Evolutionary conservation across 345 rosid genomes (phyloP).

Genomic region (Erodium maritimum): DNA sequence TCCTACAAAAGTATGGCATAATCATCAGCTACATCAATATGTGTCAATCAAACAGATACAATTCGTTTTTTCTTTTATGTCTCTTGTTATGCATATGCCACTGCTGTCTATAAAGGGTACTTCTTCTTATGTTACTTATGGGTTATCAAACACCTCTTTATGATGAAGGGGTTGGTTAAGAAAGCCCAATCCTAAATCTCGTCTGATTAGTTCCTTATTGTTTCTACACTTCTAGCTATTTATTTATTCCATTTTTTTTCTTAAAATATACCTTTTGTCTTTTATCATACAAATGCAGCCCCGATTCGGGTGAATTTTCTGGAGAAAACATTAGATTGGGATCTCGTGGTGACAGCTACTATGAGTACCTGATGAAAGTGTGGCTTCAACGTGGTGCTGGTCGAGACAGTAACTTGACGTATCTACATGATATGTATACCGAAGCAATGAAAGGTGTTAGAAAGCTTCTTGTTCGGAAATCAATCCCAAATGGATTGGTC

Average conservation of each 20-base stretch:
- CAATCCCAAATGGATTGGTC: conserved; percentile 70
- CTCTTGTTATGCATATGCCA: background rate
- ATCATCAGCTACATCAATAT: background rate
- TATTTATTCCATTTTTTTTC: background rate
- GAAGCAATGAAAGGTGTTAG: conserved; percentile 97
- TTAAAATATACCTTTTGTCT: conserved; percentile 3
- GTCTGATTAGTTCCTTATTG: background rate
- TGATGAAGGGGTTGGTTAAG: background rate
- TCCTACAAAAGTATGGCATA: background rate
- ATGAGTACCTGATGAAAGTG: conserved; percentile 87
- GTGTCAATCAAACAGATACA: background rate
- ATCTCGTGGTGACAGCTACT: conserved; percentile 98
- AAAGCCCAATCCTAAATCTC: background rate
- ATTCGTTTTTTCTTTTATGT: background rate
- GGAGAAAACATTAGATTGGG: conserved; percentile 95
- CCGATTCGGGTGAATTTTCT: conserved; percentile 70
- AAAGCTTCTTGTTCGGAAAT: conserved; percentile 67
- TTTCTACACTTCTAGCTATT: too few relatives aligned
- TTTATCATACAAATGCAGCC: conserved; percentile 39
- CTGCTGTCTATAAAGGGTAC: background rate
- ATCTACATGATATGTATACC: conserved; percentile 72
- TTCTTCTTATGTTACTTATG: background rate
- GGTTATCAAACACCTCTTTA: background rate
- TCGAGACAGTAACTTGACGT: conserved; percentile 36
- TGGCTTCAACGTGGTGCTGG: conserved; percentile 77